Evolutionary conservation across 1,284 basidiomycete species (phyloP), one percentile per base, ranked within the genome.

Genomic region (Xerocomus minutiporus): DNA sequence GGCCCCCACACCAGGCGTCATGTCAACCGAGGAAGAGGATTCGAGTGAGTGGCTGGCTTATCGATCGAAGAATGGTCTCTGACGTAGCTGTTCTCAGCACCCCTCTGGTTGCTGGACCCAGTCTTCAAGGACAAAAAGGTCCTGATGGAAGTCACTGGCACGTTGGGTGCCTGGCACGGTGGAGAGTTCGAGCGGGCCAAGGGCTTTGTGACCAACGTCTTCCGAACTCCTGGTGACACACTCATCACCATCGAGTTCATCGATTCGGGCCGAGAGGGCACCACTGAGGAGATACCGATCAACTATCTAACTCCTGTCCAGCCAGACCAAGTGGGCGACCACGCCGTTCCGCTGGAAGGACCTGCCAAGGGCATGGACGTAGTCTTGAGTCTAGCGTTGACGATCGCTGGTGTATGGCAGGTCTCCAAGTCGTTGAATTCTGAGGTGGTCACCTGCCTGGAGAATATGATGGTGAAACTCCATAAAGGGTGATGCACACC

Each of bases 141-240:
- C 23, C 72, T 80, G 57, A 67, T 84, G 53, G 69, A 73, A 41
- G 72, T 88, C n/a, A 61, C 64, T 1, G 76, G 77, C 15, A 81
- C 82, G 0, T 71, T 73, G 25, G 63, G 66, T 9, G 9, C 20
- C 5, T 88, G 83, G 71, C 73, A 80, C 46, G 69, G 74, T 29
- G 84, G 84, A 36, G 74, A 79, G 34, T 75, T 75, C 59, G 82
- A 88, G 57, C 73, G 71, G 26, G 71, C 70, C 47, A 62, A 71
- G 32, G 85, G 80, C 52, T 66, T 72, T 46, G 68, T 80, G 25
- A 61, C 68, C 36, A 67, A 64, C 34, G 63, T 75, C 15, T 67
- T 75, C 55, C 63, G 69, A 57, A 65, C 72, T 0, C 55, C 62
- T 5, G 66, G 65, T 48, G 70, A 73, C 26, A 60, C 59, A 6